A percentile compares a stretch with the other conserved stretches of the same genome.
phyloP scores from a whole-genome alignment of 805 yeast species.

The Candida nanaspora region DNA sequence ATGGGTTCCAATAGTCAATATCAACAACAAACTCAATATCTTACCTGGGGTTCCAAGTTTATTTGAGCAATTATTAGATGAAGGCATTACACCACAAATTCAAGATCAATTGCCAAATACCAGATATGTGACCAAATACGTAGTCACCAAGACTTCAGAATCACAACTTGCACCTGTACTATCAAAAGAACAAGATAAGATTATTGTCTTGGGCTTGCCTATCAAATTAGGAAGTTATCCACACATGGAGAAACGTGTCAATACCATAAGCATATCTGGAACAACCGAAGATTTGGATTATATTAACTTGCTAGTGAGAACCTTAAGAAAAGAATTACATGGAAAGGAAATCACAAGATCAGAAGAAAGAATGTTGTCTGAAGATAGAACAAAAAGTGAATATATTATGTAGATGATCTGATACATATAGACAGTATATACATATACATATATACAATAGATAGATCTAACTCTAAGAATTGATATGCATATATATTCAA shows the following conservation, averaged over 20 bases:
- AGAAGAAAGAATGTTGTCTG: constrained; percentile 37
- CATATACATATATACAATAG: background rate
- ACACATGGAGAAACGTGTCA: constrained; percentile 55
- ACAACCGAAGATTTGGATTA: constrained; percentile 28
- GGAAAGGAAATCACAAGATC: constrained; percentile 53
- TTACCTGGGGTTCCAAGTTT: constrained; percentile 83
- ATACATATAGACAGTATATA: background rate
- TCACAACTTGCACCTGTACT: constrained; percentile 63
- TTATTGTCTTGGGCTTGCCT: constrained; percentile 18
- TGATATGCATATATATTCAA: too few species aligned
- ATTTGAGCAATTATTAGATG: constrained; percentile 46
- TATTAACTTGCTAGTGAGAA: constrained; percentile 28
- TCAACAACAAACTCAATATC: constrained; percentile 58
- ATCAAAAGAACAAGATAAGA: constrained; percentile 40
- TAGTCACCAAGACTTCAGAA: constrained; percentile 56
- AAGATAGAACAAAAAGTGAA: constrained; percentile 1
- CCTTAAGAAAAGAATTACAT: constrained; percentile 30
- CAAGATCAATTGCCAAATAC: constrained; percentile 21
- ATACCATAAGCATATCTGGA: constrained; percentile 73
- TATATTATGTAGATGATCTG: background rate
- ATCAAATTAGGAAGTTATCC: constrained; percentile 85
- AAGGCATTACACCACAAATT: constrained; percentile 32
- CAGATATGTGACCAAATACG: constrained; percentile 41
- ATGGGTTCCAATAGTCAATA: constrained; percentile 81
- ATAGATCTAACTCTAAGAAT: too few species aligned